Evolutionary conservation across 129 eudicot genomes (phyloP).

Genomic region (Saposhnikovia divaricata): DNA sequence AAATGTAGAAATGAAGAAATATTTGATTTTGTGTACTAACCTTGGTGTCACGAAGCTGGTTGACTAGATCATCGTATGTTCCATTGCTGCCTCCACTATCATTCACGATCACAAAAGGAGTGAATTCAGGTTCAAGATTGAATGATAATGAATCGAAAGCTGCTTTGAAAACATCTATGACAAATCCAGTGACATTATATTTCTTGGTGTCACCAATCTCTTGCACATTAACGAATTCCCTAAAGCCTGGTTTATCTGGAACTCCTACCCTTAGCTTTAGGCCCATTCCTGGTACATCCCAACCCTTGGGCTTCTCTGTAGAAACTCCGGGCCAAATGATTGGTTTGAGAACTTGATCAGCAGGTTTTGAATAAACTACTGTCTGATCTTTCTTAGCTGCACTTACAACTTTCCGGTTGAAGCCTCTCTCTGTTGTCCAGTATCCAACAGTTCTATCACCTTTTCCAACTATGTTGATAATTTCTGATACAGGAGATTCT

Average conservation of each 20-base stretch:
- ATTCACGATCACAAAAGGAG: slow-evolving; percentile 20
- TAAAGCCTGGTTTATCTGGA: slow-evolving; percentile 28
- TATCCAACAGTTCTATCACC: slow-evolving; percentile 34
- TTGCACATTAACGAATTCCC: slow-evolving; percentile 33
- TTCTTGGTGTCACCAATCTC: slow-evolving; percentile 7
- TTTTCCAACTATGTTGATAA: slow-evolving; percentile 32
- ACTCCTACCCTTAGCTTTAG: slow-evolving; percentile 37
- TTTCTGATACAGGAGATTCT: slow-evolving; percentile 20
- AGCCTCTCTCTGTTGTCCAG: slow-evolving; percentile 33
- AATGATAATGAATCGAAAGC: slow-evolving; percentile 24
- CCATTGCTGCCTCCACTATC: slow-evolving; percentile 15
- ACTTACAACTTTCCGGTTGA: slow-evolving; percentile 7
- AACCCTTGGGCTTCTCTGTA: slow-evolving; percentile 35
- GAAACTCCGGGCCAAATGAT: slow-evolving; percentile 17
- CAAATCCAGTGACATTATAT: slow-evolving; percentile 20
- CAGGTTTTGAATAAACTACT: slow-evolving; percentile 11
- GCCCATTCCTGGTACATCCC: slow-evolving; percentile 35
- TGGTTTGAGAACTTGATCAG: slow-evolving; percentile 22
- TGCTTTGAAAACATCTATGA: slow-evolving; percentile 49
- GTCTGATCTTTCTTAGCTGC: slow-evolving; percentile 25
- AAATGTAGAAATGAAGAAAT: neutral
- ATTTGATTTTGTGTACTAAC: slow-evolving; percentile 8
- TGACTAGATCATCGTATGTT: slow-evolving; percentile 17
- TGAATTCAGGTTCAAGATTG: slow-evolving; percentile 21
- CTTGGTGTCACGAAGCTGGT: slow-evolving; percentile 17